These are phyloP conservation scores for Vigna mungo DNA, from an alignment of 306 rosid genomes.

Conservation along the genomic window DNA sequence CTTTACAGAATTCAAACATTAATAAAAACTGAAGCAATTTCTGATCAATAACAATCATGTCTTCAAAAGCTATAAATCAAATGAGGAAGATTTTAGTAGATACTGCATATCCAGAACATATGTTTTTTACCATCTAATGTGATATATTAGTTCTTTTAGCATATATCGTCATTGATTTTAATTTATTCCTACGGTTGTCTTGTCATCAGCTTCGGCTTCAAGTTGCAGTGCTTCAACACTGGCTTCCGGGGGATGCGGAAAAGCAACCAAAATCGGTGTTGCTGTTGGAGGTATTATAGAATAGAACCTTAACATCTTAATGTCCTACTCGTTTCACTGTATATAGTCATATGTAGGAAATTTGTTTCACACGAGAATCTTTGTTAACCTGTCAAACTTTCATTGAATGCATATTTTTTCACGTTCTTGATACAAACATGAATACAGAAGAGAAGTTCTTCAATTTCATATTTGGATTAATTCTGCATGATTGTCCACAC, in stretches of 20 bases:
- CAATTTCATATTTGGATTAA: slow-evolving; percentile 14
- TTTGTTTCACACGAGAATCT: slow-evolving; percentile 4
- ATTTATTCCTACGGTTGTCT: slow-evolving; percentile 36
- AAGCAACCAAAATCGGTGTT: slow-evolving; percentile 51
- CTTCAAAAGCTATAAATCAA: slow-evolving; percentile 2
- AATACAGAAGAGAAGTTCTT: neutral
- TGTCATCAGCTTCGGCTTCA: slow-evolving; percentile 43
- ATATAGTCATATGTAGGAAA: slow-evolving; percentile 1
- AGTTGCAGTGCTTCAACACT: slow-evolving; percentile 57
- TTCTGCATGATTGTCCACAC: slow-evolving; percentile 29
- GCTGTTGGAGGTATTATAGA: slow-evolving; percentile 68
- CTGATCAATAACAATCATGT: slow-evolving; percentile 10
- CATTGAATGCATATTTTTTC: slow-evolving; percentile 22
- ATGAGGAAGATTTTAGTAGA: slow-evolving; percentile 8
- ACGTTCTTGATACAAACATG: slow-evolving; percentile 11
- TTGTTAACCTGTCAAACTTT: neutral
- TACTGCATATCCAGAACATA: neutral
- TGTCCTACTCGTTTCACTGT: neutral
- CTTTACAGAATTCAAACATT: neutral
- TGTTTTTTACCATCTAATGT: neutral
- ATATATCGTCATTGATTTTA: slow-evolving; percentile 32
- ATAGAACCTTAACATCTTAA: slow-evolving; percentile 23
- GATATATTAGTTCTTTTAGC: slow-evolving; percentile 16
- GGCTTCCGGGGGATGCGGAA: slow-evolving; percentile 63
- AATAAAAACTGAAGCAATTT: neutral